Evolutionary conservation across 2,329 filamentous ascomycete genomes (phyloP), one percentile per base, ranked within the genome.

Genomic region (Fusarium buharicum): DNA sequence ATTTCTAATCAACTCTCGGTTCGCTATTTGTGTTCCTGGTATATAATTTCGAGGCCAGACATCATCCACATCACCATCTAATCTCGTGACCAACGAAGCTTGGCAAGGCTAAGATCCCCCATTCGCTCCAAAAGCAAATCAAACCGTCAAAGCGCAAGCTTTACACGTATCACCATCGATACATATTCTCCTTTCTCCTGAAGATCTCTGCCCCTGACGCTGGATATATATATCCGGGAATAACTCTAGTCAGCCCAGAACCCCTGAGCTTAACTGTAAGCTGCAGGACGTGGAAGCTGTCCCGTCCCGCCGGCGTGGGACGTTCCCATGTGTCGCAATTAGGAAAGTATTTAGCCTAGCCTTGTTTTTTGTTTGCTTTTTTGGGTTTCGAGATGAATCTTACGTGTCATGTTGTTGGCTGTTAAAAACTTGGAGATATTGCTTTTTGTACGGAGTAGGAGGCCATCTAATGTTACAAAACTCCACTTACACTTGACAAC

Each of bases 231-330:
- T 13, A 31, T 11, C n/a, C 36, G 44, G 44, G 24, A 45, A 50
- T 50, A 61, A 46, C 18, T 36, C 10, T 30, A 13, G 41, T 17
- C 17, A 24, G 22, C 16, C 22, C 12, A 10, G 3, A 31, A 45
- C 57, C 59, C 59, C 59, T 62, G 57, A 48, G 24, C 18, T 56
- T 34, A 51, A 8, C 22, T 24, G 22, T 24, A 24, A 24, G 22
- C 22, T 24, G 22, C 22, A 24, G 22, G 22, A 24, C 22, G 22
- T 24, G 22, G 8, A 54, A 14, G 27, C 34, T 52, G 28, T 62
- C 56, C 61, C 52, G 61, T 64, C 51, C 62, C 62, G 45, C 45
- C 30, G 45, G 48, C 45, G 33, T 65, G 62, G 62, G 54, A 62
- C 61, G 22, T 33, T 55, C 36, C 44, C 62, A 64, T 61, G 61